phyloP scores from a whole-genome alignment of 2,329 filamentous ascomycete genomes.

The Acephala macrosclerotiorum region DNA sequence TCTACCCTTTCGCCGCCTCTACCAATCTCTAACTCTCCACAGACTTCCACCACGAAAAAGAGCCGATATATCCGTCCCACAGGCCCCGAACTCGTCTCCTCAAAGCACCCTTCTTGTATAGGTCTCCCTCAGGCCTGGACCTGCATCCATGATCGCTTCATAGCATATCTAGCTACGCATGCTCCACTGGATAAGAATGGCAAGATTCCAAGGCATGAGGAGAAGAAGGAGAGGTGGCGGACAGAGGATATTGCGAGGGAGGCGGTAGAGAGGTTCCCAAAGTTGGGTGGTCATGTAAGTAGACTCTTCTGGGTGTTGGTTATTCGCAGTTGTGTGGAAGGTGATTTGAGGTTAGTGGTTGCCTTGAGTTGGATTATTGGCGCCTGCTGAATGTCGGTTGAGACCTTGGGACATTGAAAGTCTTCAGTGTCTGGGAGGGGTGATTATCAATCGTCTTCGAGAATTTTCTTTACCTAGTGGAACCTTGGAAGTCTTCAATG shows the following conservation, averaged over 20 bases:
- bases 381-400: background rate
- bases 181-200: conserved; percentile 36
- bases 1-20: background rate
- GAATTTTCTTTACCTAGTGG: too few relatives aligned
- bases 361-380: background rate
- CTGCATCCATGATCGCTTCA: conserved; percentile 37
- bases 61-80: conserved; percentile 24
- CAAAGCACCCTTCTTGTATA: conserved; percentile 32
- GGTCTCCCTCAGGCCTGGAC: conserved; percentile 35
- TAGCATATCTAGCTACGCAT: conserved; percentile 40
- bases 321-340: too few relatives aligned
- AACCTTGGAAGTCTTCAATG: background rate
- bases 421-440: background rate
- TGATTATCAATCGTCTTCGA: too few relatives aligned
- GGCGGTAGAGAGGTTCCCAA: conserved; percentile 33
- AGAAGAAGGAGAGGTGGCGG: conserved; percentile 34
- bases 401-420: background rate
- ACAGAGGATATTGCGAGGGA: conserved; percentile 32
- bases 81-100: conserved; percentile 27
- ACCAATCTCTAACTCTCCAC: background rate
- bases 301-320: background rate
- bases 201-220: conserved; percentile 30
- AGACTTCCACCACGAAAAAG: background rate
- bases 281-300: conserved; percentile 33
- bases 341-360: background rate